Evolutionary conservation across 768 basidiomycete species (phyloP).

Genomic region (Boletus bicolor): DNA sequence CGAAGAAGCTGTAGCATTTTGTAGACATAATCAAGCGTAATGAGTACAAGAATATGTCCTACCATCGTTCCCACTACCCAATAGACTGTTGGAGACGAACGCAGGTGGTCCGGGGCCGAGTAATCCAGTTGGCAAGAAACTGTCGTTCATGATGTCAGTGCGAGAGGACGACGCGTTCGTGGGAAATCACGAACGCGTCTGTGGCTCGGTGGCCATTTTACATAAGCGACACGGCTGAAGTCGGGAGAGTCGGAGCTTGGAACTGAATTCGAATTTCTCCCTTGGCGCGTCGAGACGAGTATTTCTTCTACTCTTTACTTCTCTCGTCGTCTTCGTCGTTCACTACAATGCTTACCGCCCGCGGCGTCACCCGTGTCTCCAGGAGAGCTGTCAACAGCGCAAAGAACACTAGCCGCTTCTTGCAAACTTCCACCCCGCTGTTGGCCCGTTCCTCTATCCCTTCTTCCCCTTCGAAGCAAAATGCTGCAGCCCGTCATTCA

Average conservation of each 20-base stretch:
- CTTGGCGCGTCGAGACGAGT: conserved; percentile 20
- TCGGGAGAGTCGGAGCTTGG: conserved; percentile 29
- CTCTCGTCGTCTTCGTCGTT: conserved; percentile 29
- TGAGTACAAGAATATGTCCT: not conserved
- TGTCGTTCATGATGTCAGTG: conserved; percentile 5
- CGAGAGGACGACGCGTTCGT: conserved; percentile 7
- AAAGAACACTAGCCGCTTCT: conserved; percentile 75
- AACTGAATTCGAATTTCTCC: conserved; percentile 24
- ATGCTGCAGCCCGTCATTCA: conserved; percentile 46
- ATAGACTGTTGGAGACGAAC: conserved; percentile 35
- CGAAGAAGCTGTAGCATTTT: not conserved
- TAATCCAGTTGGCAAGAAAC: conserved; percentile 26
- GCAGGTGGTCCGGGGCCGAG: conserved; percentile 6
- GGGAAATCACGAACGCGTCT: conserved; percentile 18
- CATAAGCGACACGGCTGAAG: conserved; percentile 29
- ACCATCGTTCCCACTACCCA: conserved; percentile 17
- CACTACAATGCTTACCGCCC: conserved; percentile 77
- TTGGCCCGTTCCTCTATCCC: conserved; percentile 50
- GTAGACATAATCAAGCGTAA: not conserved
- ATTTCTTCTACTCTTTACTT: conserved; percentile 33
- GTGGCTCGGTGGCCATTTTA: conserved; percentile 15
- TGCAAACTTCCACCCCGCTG: conserved; percentile 68
- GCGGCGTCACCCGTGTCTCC: conserved; percentile 84
- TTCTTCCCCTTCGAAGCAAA: conserved; percentile 42
- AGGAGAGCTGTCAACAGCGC: conserved; percentile 76